Conservation (phyloP, 169 alveolate genomes). For the Eimeria maxima region DNA sequence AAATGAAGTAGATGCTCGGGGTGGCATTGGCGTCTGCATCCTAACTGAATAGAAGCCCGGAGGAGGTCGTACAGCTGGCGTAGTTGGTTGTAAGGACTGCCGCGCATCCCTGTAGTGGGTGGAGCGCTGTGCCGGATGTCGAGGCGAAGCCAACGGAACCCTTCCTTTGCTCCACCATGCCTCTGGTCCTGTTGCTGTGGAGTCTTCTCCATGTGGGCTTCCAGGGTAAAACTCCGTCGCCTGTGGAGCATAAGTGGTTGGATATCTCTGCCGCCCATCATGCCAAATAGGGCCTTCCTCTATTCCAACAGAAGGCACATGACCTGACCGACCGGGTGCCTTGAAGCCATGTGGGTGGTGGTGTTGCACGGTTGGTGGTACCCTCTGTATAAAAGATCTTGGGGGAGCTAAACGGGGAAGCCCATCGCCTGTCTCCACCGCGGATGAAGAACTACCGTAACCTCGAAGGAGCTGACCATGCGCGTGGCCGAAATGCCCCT, state of each 20-base stretch:
- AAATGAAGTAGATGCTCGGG: too few relatives aligned
- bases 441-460: neutral
- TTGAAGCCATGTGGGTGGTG: neutral
- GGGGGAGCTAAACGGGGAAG: neutral
- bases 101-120: neutral
- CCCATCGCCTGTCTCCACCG: neutral
- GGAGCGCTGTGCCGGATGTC: neutral
- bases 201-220: neutral
- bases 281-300: neutral
- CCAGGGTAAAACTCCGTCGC: neutral
- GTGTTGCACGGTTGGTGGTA: neutral
- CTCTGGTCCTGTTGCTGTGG: neutral
- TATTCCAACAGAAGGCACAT: neutral
- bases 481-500: neutral
- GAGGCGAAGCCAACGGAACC: neutral
- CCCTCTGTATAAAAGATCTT: neutral
- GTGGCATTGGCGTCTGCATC: neutral
- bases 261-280: neutral
- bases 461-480: neutral
- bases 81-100: neutral
- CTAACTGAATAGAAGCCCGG: neutral
- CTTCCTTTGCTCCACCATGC: neutral
- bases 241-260: neutral
- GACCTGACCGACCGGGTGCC: neutral
- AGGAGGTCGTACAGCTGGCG: neutral